Evolutionary conservation across 2,329 filamentous ascomycete genomes (phyloP).

Genomic region (Fusarium secorum): DNA sequence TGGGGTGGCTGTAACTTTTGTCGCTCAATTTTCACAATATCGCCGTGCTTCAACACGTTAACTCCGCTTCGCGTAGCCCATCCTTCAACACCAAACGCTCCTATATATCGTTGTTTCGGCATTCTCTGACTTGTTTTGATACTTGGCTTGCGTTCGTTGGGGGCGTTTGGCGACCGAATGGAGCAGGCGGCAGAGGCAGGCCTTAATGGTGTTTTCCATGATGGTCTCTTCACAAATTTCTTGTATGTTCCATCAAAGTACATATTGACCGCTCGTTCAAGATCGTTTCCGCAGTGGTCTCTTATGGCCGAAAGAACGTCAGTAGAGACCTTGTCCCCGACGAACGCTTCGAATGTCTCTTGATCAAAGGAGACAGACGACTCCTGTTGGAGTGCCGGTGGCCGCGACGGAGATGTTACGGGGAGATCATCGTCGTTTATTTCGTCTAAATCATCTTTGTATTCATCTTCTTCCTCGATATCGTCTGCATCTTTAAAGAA

Average conservation of each 20-base stretch:
- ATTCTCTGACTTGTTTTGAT: slow-evolving; percentile 39
- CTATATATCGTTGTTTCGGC: slow-evolving; percentile 73
- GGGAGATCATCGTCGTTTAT: slow-evolving; percentile 19
- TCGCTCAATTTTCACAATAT: slow-evolving; percentile 85
- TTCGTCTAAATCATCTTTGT: slow-evolving; percentile 17
- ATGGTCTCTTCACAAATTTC: slow-evolving; percentile 50
- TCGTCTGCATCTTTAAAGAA: slow-evolving; percentile 41
- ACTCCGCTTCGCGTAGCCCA: slow-evolving; percentile 90
- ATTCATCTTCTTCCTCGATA: slow-evolving; percentile 31
- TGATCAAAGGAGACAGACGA: slow-evolving; percentile 60
- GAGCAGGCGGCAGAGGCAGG: background rate
- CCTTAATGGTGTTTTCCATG: slow-evolving; percentile 7
- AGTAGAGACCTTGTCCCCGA: slow-evolving; percentile 63
- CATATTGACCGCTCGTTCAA: slow-evolving; percentile 72
- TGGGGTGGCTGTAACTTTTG: slow-evolving; percentile 73
- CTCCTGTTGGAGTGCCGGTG: slow-evolving; percentile 31
- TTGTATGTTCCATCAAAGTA: slow-evolving; percentile 76
- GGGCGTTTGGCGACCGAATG: slow-evolving; percentile 11
- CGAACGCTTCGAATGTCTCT: slow-evolving; percentile 64
- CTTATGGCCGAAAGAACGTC: slow-evolving; percentile 60
- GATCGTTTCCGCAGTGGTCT: slow-evolving; percentile 62
- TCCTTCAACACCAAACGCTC: slow-evolving; percentile 87
- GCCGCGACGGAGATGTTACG: slow-evolving; percentile 1
- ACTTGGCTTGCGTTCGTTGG: slow-evolving; percentile 13
- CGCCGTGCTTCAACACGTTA: slow-evolving; percentile 79